Conservation (phyloP, 2,329 filamentous ascomycete genomes). For the Dactylellina haptotyla region DNA sequence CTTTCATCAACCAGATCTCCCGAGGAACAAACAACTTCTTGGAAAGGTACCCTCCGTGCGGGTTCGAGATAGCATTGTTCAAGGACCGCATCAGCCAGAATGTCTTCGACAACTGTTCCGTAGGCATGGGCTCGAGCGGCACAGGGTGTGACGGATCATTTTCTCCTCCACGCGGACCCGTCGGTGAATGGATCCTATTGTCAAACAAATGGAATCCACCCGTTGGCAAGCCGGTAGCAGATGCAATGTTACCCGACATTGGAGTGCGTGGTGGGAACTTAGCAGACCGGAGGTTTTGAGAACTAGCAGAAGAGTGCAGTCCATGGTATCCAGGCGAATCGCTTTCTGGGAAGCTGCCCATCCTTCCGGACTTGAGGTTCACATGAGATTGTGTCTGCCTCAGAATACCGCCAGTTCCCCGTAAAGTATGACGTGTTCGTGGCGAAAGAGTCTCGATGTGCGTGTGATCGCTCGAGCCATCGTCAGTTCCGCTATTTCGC, state of each 20-base stretch:
- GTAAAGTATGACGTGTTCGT: conserved; percentile 36
- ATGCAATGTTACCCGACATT: conserved; percentile 45
- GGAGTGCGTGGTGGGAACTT: conserved; percentile 51
- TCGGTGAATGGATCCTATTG: conserved; percentile 77
- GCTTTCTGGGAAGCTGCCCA: conserved; percentile 49
- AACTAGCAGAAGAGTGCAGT: conserved; percentile 48
- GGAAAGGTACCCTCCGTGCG: conserved; percentile 89
- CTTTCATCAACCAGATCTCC: conserved; percentile 93
- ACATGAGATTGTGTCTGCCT: conserved; percentile 52
- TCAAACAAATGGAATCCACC: conserved; percentile 85
- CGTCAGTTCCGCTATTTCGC: conserved; percentile 43
- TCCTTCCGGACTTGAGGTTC: conserved; percentile 50
- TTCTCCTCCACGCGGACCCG: conserved; percentile 67
- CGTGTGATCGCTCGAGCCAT: conserved; percentile 49
- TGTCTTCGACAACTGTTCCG: conserved; percentile 85
- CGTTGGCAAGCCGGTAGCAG: conserved; percentile 69
- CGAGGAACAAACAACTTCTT: conserved; percentile 90
- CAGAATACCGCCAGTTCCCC: conserved; percentile 46
- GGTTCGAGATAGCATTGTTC: conserved; percentile 90
- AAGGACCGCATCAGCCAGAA: conserved; percentile 98
- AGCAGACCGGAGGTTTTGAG: conserved; percentile 45
- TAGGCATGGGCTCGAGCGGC: conserved; percentile 89
- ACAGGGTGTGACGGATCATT: conserved; percentile 73
- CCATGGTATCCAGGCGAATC: conserved; percentile 40
- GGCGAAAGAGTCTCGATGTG: conserved; percentile 50